phyloP scores from a whole-genome alignment of 2,329 filamentous ascomycete genomes.

The Byssochlamys sp. region DNA sequence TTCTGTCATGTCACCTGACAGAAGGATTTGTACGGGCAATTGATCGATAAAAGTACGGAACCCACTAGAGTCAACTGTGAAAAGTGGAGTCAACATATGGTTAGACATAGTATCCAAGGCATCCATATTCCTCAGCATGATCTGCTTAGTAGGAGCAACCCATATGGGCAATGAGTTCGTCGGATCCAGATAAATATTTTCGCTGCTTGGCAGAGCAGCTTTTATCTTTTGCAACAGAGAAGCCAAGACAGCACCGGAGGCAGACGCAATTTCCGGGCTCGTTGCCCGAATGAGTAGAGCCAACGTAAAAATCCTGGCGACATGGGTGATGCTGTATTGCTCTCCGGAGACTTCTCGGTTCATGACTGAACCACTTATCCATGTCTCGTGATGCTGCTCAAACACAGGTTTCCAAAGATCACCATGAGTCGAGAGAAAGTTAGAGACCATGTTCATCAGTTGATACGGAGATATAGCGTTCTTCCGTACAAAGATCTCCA shows the following conservation, averaged over 20 bases:
- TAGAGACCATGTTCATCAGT: constrained; percentile 18
- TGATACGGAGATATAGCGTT: constrained; percentile 23
- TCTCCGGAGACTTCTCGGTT: background rate
- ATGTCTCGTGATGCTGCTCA: constrained; percentile 19
- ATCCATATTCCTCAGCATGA: constrained; percentile 27
- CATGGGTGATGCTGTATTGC: constrained; percentile 8
- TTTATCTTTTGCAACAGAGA: constrained; percentile 22
- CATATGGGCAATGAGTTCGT: constrained; percentile 20
- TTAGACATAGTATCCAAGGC: constrained; percentile 27
- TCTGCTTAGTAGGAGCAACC: constrained; percentile 27
- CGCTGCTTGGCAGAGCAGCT: background rate
- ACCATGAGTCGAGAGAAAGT: constrained; percentile 26
- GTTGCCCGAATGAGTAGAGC: constrained; percentile 23
- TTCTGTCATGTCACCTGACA: constrained; percentile 37
- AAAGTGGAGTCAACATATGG: constrained; percentile 28
- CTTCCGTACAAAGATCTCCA: constrained; percentile 31
- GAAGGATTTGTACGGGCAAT: constrained; percentile 45
- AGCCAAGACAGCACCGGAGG: constrained; percentile 19
- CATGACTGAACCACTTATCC: constrained; percentile 1
- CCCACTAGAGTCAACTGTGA: constrained; percentile 21
- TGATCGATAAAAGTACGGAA: constrained; percentile 45
- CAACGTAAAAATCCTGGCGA: constrained; percentile 23
- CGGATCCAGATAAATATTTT: background rate
- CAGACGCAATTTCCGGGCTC: constrained; percentile 19
- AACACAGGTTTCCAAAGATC: constrained; percentile 23